Base-by-base conservation (phyloP, 306 rosid genomes). In the Prunus armeniaca region DNA sequence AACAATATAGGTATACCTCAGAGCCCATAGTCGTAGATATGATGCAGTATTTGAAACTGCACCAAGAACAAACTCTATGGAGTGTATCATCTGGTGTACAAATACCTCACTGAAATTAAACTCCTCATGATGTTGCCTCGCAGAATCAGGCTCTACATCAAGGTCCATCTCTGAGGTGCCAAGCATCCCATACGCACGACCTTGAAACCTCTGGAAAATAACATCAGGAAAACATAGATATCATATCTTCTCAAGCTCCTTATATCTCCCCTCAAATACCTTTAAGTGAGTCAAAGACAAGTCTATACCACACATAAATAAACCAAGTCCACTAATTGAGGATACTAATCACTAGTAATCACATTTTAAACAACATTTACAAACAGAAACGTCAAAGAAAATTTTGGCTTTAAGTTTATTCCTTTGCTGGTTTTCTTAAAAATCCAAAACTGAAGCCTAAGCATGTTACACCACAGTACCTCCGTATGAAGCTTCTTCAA, bases 21-120 rank as follows among this genome's bases (percentile, higher is more conserved):
- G 88, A 81, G 99, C 99, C 99, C 99, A 96, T 60, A 96, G 97
- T 76, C 99, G 99, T 76, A 96, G 99, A 88, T 96, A 96, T 18
- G 99, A 96, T 30, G 99, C 99, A 0, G 99, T 96, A 85, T 96
- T 96, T 41, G 99, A 96, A 84, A 96, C 99, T 58, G 99, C 97
- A 84, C 99, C 99, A 63, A 96, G 87, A 82, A 96, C 87, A 68
- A 96, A 96, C 89, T 96, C 99, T 78, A 96, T 96, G 76, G 99
- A 85, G 72, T 96, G 99, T 78, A 96, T 96, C 99, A 92, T 92
- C 89, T 96, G 99, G 82, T 96, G 99, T 77, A 96, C 99, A 87
- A 96, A 96, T 63, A 96, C 88, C 87, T 96, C 99, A 75, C 93
- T 91, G 75, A 96, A 96, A 84, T 96, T 88, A 82, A 96, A 96